Evolutionary conservation across 23 red algal genomes (phyloP).

Genomic region (Agarophyton chilense): DNA sequence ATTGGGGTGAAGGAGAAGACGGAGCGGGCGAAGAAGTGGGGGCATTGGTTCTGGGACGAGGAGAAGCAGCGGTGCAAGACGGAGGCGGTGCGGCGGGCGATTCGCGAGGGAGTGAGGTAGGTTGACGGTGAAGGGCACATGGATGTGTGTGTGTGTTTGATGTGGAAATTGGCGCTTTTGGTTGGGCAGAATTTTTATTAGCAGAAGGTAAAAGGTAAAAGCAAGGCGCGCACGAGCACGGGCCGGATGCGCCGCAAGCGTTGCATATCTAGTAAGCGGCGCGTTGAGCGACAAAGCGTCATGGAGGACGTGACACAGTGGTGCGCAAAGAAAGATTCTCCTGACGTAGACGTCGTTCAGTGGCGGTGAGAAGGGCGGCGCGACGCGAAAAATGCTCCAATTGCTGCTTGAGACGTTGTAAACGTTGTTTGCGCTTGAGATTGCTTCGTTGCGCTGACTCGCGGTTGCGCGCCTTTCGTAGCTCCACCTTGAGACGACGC

Average conservation of each 20-base stretch:
- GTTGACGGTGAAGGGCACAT: no score
- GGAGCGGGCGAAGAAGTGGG: conserved; percentile 59
- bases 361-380: conserved; percentile 9
- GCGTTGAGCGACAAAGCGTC: background rate
- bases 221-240: no score
- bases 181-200: background rate
- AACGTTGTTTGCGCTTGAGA: conserved; percentile 21
- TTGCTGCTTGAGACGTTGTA: conserved; percentile 37
- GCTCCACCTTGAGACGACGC: conserved; percentile 23
- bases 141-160: background rate
- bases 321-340: conserved; percentile 5
- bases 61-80: conserved; percentile 27
- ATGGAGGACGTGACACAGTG: no score
- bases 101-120: background rate
- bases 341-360: conserved; percentile 6
- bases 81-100: conserved; percentile 46
- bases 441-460: conserved; percentile 59
- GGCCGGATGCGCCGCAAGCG: no score
- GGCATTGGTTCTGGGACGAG: conserved; percentile 76
- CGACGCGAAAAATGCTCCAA: background rate
- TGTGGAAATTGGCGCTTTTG: background rate
- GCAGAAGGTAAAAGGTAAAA: no score
- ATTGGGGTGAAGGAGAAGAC: conserved; percentile 69
- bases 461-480: conserved; percentile 51
- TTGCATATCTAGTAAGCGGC: no score